A percentile compares a stretch with the other conserved stretches of the same genome.
Conservation (phyloP, 306 rosid genomes). For the Delonix regia region DNA sequence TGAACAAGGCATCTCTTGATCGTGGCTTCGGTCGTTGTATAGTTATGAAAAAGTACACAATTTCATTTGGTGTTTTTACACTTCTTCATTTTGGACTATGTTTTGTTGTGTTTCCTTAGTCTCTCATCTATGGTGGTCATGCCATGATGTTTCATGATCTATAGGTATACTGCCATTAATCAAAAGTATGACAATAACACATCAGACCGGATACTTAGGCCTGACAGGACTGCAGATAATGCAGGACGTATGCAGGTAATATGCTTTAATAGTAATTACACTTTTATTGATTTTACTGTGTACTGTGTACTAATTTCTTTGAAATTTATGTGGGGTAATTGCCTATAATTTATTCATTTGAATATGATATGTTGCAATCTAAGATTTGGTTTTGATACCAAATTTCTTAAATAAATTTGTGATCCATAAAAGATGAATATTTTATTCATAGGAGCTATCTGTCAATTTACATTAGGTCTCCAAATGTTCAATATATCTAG, state of each 20-base stretch:
- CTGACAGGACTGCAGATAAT: conserved; percentile 50
- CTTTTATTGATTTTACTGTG: neutral
- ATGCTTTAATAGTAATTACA: neutral
- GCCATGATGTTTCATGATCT: conserved; percentile 34
- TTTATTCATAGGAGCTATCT: neutral
- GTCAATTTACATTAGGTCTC: neutral
- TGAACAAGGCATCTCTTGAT: conserved; percentile 96
- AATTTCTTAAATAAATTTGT: neutral
- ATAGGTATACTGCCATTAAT: conserved; percentile 57
- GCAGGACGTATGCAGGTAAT: conserved; percentile 70
- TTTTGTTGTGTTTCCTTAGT: neutral
- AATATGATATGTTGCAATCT: neutral
- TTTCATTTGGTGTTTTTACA: conserved; percentile 32
- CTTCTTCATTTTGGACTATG: conserved; percentile 27
- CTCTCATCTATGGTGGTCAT: conserved; percentile 7
- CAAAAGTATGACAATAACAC: conserved; percentile 70
- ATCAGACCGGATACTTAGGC: conserved; percentile 72
- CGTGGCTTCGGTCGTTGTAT: conserved; percentile 99
- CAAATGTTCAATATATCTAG: neutral
- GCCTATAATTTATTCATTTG: neutral
- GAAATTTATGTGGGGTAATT: neutral
- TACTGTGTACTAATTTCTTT: conserved; percentile 4
- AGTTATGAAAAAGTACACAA: conserved; percentile 75
- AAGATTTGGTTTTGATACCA: neutral
- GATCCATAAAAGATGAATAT: neutral